phyloP scores from a whole-genome alignment of 75 land plant genomes.

The Gnetum montanum region DNA sequence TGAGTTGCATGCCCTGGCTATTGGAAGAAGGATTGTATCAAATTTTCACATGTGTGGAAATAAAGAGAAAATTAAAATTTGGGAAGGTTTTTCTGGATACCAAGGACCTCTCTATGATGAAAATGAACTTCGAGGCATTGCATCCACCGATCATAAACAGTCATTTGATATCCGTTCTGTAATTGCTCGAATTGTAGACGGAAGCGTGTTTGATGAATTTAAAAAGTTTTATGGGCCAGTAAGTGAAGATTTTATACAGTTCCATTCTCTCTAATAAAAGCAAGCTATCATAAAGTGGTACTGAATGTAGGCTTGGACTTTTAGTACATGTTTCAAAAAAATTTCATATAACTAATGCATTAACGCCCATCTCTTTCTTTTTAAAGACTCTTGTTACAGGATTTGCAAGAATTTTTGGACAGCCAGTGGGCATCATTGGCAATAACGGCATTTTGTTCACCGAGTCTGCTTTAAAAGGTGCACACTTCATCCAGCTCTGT shows the following conservation, averaged over 20 bases:
- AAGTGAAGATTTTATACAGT: conserved; percentile 25
- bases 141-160: conserved; percentile 72
- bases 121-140: conserved; percentile 76
- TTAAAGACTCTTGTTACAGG: conserved; percentile 94
- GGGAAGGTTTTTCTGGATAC: conserved; percentile 12
- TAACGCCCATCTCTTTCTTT: too few relatives aligned
- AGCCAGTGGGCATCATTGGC: conserved; percentile 91
- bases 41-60: conserved; percentile 84
- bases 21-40: conserved; percentile 82
- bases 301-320: not conserved
- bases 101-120: conserved; percentile 81
- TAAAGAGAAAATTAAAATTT: conserved; percentile 8
- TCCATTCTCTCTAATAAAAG: not conserved
- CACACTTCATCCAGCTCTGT: conserved; percentile 95
- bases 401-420: conserved; percentile 85
- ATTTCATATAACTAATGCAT: not conserved
- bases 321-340: not conserved
- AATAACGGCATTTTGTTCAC: conserved; percentile 95
- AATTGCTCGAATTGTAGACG: conserved; percentile 95
- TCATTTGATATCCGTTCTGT: conserved; percentile 81
- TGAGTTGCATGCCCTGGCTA: conserved; percentile 88
- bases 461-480: conserved; percentile 97
- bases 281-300: not conserved
- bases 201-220: conserved; percentile 98
- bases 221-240: conserved; percentile 98